Conservation (phyloP, 1,139 yeast species). For the Debaryomyces subglobosus region DNA sequence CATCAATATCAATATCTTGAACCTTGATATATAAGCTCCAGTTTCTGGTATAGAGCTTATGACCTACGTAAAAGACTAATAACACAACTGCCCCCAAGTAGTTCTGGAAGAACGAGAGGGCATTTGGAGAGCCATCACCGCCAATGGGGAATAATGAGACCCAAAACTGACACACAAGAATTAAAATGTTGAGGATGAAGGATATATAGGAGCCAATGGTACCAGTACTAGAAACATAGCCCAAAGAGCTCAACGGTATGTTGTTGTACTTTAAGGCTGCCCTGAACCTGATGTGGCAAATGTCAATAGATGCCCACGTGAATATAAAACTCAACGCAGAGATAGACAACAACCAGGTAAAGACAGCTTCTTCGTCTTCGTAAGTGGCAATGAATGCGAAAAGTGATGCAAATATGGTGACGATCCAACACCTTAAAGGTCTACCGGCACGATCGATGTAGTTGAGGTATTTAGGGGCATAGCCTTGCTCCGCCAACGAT, state of each 20-base stretch:
- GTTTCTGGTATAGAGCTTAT: slow-evolving; percentile 38
- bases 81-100: slow-evolving; percentile 45
- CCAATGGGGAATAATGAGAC: slow-evolving; percentile 44
- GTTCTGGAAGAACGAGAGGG: slow-evolving; percentile 35
- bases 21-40: slow-evolving; percentile 36
- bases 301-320: slow-evolving; percentile 47
- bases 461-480: slow-evolving; percentile 32
- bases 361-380: slow-evolving; percentile 43
- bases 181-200: slow-evolving; percentile 35
- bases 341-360: slow-evolving; percentile 48
- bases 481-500: slow-evolving; percentile 34
- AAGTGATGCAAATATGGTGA: slow-evolving; percentile 35
- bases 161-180: slow-evolving; percentile 50
- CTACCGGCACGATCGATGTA: slow-evolving; percentile 35
- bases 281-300: slow-evolving; percentile 47
- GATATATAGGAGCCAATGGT: slow-evolving; percentile 43
- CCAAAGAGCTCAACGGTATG: slow-evolving; percentile 38
- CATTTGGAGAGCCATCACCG: slow-evolving; percentile 27
- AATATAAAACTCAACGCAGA: slow-evolving; percentile 48
- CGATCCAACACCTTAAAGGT: slow-evolving; percentile 36
- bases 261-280: slow-evolving; percentile 41
- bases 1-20: slow-evolving; percentile 43
- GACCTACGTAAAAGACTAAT: slow-evolving; percentile 36
- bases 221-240: slow-evolving; percentile 46
- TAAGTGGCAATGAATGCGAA: slow-evolving; percentile 42